Base-by-base conservation (phyloP, 2,329 filamentous ascomycete genomes). In the Trichoderma asperellum region DNA sequence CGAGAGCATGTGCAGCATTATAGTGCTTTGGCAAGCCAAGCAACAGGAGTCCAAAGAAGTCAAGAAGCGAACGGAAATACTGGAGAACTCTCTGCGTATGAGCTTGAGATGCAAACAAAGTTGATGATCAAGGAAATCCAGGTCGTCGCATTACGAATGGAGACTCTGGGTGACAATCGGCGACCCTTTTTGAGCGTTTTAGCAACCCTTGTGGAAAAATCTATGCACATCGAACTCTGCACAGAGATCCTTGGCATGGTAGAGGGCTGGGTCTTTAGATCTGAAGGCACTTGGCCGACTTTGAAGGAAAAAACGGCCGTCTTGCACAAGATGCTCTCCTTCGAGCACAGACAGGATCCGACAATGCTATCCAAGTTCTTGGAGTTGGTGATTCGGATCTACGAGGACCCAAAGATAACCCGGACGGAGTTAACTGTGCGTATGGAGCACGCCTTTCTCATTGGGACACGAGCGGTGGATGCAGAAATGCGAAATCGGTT, bases 291-390 rank as follows among this genome's bases (percentile, higher is more conserved):
- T 2, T 97, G 96, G 86, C 96, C 96, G 0, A 99, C 96, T 0
- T 86, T 99, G 1, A 99, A 99, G 79, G 96, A 99, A 81, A 99
- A 99, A 83, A 98, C 95, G 0, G 96, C 96, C 1, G 96, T 99
- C 1, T 83, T 99, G n/a, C 94, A 97, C 75, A 99, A 99, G 82
- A 99, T 99, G 96, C 83, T 98, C 18, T 90, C 94, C 0, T 99
- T 99, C 74, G 96, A 99, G 80, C 89, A 92, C 69, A 88, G 96
- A 49, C 82, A 87, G 34, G 95, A 98, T 77, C 88, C 90, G 37
- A 93, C 91, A 0, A 90, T 99, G 82, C 85, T 99, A 69, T 94
- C 91, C 73, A 95, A 95, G 77, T 99, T 98, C 82, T 85, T 99
- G 70, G 92, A 98, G 73, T 88, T 99, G 32, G 96, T 99, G 32